A percentile compares a stretch with the other conserved stretches of the same genome.
These are phyloP conservation scores for Tricholoma matsutake DNA, from an alignment of 768 basidiomycete species.

Conservation along the genomic window DNA sequence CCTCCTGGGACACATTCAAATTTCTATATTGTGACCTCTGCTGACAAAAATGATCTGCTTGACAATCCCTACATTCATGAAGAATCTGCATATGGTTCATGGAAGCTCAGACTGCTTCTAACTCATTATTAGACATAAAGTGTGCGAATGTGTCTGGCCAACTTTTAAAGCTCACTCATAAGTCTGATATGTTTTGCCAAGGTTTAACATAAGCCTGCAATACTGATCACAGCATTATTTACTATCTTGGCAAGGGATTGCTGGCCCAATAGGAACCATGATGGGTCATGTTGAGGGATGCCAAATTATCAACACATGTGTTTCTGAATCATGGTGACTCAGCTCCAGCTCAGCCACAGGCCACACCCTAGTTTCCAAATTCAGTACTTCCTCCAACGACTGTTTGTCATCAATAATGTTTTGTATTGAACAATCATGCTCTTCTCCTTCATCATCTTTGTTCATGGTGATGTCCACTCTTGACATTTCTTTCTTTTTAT, in stretches of 20 bases:
- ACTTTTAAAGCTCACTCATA: background rate
- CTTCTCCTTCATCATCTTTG: background rate
- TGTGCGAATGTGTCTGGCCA: background rate
- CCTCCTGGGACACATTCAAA: background rate
- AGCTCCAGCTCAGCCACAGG: background rate
- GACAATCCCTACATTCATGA: background rate
- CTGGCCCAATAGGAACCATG: background rate
- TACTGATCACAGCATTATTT: background rate
- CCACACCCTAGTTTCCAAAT: background rate
- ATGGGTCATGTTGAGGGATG: background rate
- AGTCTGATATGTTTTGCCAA: background rate
- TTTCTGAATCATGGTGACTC: background rate
- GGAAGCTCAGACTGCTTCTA: background rate
- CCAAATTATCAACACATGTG: background rate
- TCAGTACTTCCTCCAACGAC: background rate
- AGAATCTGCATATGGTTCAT: background rate
- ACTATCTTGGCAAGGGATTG: background rate
- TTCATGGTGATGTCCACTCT: background rate
- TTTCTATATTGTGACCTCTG: conserved; percentile 33
- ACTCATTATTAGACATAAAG: background rate
- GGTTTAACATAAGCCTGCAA: background rate
- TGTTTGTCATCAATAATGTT: background rate
- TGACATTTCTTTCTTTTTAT: background rate
- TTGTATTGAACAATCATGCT: background rate
- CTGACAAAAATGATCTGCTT: conserved; percentile 6